phyloP scores from a whole-genome alignment of 805 yeast genomes.

The Suhomyces sp. region DNA sequence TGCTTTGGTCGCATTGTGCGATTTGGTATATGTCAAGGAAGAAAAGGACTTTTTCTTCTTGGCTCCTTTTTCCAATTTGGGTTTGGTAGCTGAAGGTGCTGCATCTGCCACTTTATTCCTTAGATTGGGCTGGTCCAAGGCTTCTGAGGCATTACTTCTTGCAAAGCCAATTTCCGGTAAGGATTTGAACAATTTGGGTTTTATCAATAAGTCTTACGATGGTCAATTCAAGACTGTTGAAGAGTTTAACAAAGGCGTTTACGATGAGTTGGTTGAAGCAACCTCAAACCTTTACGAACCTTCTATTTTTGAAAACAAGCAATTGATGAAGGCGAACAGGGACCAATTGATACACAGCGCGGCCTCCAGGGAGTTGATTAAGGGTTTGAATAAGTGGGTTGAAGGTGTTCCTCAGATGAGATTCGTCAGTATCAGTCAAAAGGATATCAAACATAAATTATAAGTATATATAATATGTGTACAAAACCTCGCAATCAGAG shows the following conservation, averaged over 20 bases:
- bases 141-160: constrained; percentile 70
- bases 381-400: constrained; percentile 69
- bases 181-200: constrained; percentile 56
- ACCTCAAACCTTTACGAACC: constrained; percentile 46
- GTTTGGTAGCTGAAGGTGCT: constrained; percentile 81
- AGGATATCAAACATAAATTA: constrained; percentile 60
- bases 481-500: not conserved
- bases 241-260: constrained; percentile 43
- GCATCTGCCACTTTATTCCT: constrained; percentile 63
- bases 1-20: constrained; percentile 72
- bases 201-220: constrained; percentile 57
- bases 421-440: constrained; percentile 53
- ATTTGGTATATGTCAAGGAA: constrained; percentile 67
- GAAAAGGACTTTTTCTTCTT: constrained; percentile 55
- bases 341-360: constrained; percentile 45
- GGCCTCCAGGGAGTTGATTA: constrained; percentile 62
- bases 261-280: constrained; percentile 29
- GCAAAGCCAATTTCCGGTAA: constrained; percentile 61
- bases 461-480: constrained; percentile 22
- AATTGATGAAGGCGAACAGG: constrained; percentile 39
- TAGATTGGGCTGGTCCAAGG: constrained; percentile 69
- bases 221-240: constrained; percentile 33
- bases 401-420: constrained; percentile 70
- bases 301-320: constrained; percentile 46
- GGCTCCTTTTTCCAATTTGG: constrained; percentile 78